Evolutionary conservation across 495 filamentous ascomycete genomes (phyloP).

Genomic region (Aspergillus coremiiformis): DNA sequence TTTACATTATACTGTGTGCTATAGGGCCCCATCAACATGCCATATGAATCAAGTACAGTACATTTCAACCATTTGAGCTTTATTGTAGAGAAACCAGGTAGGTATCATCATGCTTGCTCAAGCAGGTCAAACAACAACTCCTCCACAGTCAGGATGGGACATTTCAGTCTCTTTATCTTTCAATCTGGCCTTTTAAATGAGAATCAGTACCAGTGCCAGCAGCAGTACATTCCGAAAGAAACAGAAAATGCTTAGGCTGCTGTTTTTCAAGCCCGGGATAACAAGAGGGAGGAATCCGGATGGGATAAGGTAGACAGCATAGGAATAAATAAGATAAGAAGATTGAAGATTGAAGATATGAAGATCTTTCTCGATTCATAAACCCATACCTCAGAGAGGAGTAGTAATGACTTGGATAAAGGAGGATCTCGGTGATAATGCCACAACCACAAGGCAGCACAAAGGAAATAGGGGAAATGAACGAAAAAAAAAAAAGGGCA

Average conservation of each 20-base stretch:
- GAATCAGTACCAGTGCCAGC: neutral
- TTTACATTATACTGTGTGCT: neutral
- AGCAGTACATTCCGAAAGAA: neutral
- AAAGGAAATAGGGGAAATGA: conserved; percentile 3
- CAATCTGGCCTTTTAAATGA: neutral
- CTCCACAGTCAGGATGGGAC: neutral
- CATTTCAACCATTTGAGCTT: neutral
- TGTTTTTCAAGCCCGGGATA: neutral
- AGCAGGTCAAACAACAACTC: neutral
- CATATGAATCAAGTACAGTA: neutral
- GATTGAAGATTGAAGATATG: conserved; percentile 8
- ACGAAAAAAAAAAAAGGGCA: conserved; percentile 4
- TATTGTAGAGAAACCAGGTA: neutral
- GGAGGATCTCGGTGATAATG: conserved; percentile 9
- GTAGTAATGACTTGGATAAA: conserved; percentile 1
- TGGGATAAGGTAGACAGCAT: neutral
- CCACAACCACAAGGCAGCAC: conserved; percentile 5
- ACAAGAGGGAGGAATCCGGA: neutral
- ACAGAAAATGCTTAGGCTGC: neutral
- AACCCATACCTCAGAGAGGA: conserved; percentile 13
- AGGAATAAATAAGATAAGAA: no score
- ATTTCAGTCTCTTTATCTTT: neutral
- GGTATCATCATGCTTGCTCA: neutral
- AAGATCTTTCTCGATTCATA: conserved; percentile 17
- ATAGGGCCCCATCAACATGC: no score